Base-by-base conservation (phyloP, 306 rosid species). In the Cucurbita argyrosperma region DNA sequence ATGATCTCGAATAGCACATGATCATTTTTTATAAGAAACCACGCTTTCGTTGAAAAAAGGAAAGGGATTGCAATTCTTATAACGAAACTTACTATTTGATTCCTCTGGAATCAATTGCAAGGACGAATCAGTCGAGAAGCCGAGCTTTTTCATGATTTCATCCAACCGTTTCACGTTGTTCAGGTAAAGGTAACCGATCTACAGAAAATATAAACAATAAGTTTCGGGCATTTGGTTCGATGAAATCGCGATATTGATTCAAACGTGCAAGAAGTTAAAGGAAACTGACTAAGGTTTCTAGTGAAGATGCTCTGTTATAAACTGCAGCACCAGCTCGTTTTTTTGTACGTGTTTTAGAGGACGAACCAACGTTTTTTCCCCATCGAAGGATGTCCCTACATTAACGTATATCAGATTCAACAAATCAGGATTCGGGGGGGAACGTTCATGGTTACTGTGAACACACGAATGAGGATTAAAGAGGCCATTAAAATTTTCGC, bases 271-370 rank as follows among this genome's bases (percentile, higher is more conserved):
- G 21, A 38, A 79, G 57, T 63, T 76, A 57, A 74, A 76, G 74
- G 79, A 81, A 72, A 86, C 92, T 70, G 43, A 90, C 98, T 74
- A 89, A 83, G 82, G 98, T 84, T 83, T 93, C 97, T 64, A 94
- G 81, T 35, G 98, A 89, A 84, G 98, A 90, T 74, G 98, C 98
- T 79, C 98, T 84, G 71, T 80, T 90, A 82, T 90, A 93, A 72
- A 88, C 89, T 47, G 94, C 97, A 49, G 90, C 56, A 53, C 98
- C 97, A 76, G 97, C 97, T 51, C 98, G 96, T 76, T 72, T 90
- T 73, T 82, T 93, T 6, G 98, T 90, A 72, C 96, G 86, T 15
- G 96, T 87, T 82, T 89, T 91, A 15, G 66, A 35, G 52, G 88
- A 79, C 71, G 97, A 86, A 80, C 71, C 79, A 2, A 87, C 83